Evolutionary conservation across 2,329 filamentous ascomycete species (phyloP).

Genomic region (Claviceps cyperi): DNA sequence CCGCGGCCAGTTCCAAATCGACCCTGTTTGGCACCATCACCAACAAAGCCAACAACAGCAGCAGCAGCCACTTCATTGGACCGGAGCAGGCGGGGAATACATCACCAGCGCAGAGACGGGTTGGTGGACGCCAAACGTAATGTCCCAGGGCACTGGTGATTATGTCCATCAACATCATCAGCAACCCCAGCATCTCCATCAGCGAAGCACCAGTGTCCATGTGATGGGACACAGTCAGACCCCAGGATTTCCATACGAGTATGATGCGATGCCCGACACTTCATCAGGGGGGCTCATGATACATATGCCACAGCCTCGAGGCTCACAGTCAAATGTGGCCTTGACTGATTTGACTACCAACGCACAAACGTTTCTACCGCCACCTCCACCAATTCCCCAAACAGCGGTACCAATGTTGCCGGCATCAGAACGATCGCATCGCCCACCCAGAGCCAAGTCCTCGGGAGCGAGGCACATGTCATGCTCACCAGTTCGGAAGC

Average conservation of each 20-base stretch:
- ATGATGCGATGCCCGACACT: slow-evolving; percentile 17
- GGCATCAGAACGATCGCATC: slow-evolving; percentile 24
- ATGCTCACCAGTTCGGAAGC: slow-evolving; percentile 27
- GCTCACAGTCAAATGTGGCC: slow-evolving; percentile 20
- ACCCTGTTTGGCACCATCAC: slow-evolving; percentile 8
- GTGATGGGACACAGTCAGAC: slow-evolving; percentile 27
- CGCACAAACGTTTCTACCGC: slow-evolving; percentile 22
- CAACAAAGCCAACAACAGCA: slow-evolving; percentile 14
- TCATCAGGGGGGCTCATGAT: slow-evolving; percentile 33
- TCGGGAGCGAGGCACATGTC: slow-evolving; percentile 36
- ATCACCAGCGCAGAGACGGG: slow-evolving; percentile 12
- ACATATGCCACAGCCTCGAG: slow-evolving; percentile 35
- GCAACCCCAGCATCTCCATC: neutral
- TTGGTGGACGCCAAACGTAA: slow-evolving; percentile 19
- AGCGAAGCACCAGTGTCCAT: slow-evolving; percentile 22
- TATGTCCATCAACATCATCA: slow-evolving; percentile 6
- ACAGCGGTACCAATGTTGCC: slow-evolving; percentile 4
- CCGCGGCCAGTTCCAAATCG: slow-evolving; percentile 13
- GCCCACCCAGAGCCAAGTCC: slow-evolving; percentile 38
- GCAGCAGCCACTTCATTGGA: slow-evolving; percentile 11
- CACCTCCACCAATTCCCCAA: slow-evolving; percentile 15
- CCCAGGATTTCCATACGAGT: slow-evolving; percentile 26
- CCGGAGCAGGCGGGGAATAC: slow-evolving; percentile 15
- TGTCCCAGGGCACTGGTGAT: slow-evolving; percentile 12
- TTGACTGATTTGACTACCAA: slow-evolving; percentile 20